Base-by-base conservation (phyloP, 805 yeast species). In the Barnettozyma pratensis region DNA sequence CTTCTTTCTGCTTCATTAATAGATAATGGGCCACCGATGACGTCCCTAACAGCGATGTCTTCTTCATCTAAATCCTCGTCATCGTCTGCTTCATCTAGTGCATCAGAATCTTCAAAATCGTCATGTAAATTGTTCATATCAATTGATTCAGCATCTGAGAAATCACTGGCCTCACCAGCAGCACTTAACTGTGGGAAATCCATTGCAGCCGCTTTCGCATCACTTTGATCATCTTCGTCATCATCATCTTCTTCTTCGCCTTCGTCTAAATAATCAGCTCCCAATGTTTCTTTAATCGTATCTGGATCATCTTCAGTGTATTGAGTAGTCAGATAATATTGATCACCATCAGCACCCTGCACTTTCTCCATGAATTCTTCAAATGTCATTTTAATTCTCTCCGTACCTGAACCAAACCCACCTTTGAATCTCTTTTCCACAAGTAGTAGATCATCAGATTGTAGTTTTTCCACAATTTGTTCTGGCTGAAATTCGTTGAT, bases 321-420 rank as follows among this genome's bases (percentile, higher is more conserved):
- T 54, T 85, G 91, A 0, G 91, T 85, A 1, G 91, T 85, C 60
- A 85, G 67, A 54, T 85, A 85, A 48, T 76, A 71, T 0, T 70
- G 72, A 14, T 76, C 77, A 1, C 78, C 77, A 1, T 79, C 81
- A 2, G 50, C 51, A 4, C 56, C 41, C 30, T 60, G 47, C 29
- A 82, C 55, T 50, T 64, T 68, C 0, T 63, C 59, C 45, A 82
- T 61, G 42, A 85, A 72, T 19, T 80, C 79, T 0, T 58, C 58
- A 50, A 85, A 70, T 3, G 67, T 62, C 79, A 83, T 72, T 47
- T 72, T 71, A 12, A 72, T 62, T 53, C 90, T 67, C 47, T 70
- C 68, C 25, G 70, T 69, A 1, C 89, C 89, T 41, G 82, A 75
- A 1, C 92, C 92, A 65, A 78, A 85, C 2, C 91, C 91, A 42